These are phyloP conservation scores for Fusarium beomiforme DNA, from an alignment of 2,329 filamentous ascomycete genomes.

Conservation along the genomic window DNA sequence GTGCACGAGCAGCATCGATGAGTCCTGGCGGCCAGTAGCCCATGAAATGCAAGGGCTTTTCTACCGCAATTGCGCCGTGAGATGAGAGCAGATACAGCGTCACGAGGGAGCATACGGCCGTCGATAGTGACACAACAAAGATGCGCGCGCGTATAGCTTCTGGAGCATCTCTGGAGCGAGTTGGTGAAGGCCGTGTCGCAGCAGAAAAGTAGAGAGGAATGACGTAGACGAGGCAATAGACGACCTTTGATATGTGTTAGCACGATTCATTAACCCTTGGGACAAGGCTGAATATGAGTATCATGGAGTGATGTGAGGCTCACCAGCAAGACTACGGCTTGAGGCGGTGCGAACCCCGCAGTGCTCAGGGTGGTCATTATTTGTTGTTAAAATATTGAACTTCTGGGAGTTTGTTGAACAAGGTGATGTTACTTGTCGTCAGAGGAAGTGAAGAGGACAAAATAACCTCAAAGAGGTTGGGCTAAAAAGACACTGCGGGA, in stretches of 20 bases:
- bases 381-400: background rate
- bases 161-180: conserved; percentile 85
- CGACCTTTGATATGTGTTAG: conserved; percentile 56
- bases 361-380: conserved; percentile 15
- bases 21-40: conserved; percentile 83
- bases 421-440: background rate
- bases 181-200: conserved; percentile 80
- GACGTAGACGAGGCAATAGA: conserved; percentile 91
- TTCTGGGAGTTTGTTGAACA: background rate
- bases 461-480: background rate
- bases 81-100: conserved; percentile 73
- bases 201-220: conserved; percentile 87
- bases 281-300: background rate
- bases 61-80: conserved; percentile 55
- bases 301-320: conserved; percentile 17
- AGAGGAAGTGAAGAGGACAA: background rate
- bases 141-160: conserved; percentile 90
- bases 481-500: conserved; percentile 9
- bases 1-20: conserved; percentile 68
- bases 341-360: conserved; percentile 34
- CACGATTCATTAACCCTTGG: background rate
- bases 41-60: conserved; percentile 70
- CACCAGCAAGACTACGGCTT: conserved; percentile 39
- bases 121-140: conserved; percentile 80
- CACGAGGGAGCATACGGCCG: conserved; percentile 70